Base-by-base conservation (phyloP, 768 basidiomycete genomes). In the Mycena capillaripes region DNA sequence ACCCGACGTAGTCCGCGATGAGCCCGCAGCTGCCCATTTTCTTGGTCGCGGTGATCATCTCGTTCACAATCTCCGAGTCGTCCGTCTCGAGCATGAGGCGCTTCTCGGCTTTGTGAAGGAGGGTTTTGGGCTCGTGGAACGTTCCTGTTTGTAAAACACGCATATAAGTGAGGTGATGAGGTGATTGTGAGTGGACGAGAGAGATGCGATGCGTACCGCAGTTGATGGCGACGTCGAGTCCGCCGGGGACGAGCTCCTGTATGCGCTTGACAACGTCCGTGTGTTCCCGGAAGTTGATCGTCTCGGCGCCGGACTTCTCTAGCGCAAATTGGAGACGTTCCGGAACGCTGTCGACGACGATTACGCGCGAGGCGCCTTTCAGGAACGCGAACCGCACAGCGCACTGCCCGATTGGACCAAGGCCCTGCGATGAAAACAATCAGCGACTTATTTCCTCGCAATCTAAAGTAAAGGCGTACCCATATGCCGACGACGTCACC, bases 71-170 rank as follows among this genome's bases (percentile, higher is more conserved):
- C 79, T 95, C 93, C 0, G 90, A 85, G 0, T 89, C 89, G 75
- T 94, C 93, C 0, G 92, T 95, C 81, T 95, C 93, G 32, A 93
- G 86, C 89, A 92, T 90, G 56, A 93, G 82, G 23, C 88, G 79
- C 82, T 92, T 92, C 79, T 93, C 89, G 36, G 90, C 84, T 77
- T 91, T 93, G 82, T 93, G 93, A 4, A 88, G 75, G 29, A 90
- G 68, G 0, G 86, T 84, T 83, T 94, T 92, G 19, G 92, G 91
- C 75, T 93, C 88, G 77, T 93, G 92, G 87, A 93, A 93, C 4
- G 91, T 89, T 11, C 86, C 87, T 85, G 44, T 4, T 14, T 11
- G 21, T 27, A n/a, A 7, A 50, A 5, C 27, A 50, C 11, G 5
- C 14, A 14, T 27, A 38, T 52, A n/a, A 32, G 19, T 30, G 17